Evolutionary conservation across 768 basidiomycete species (phyloP).

Genomic region (Amanita jacksonii): DNA sequence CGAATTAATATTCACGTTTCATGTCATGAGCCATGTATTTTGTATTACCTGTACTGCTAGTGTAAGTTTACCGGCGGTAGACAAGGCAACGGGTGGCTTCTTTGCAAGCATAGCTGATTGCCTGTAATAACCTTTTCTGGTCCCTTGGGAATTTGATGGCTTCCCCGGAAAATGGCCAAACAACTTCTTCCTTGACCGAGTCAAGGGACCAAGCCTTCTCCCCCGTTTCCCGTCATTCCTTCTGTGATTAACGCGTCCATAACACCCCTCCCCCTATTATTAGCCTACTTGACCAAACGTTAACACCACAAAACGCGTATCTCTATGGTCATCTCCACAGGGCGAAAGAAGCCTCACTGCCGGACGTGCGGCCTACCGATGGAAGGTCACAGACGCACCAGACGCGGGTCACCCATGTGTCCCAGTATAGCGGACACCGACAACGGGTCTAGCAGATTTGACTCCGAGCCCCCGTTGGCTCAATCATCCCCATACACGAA

Average conservation of each 20-base stretch:
- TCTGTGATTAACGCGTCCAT: slow-evolving; percentile 1
- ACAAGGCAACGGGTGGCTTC: too few relatives aligned
- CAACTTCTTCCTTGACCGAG: neutral
- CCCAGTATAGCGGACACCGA: slow-evolving; percentile 12
- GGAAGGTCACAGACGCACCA: slow-evolving; percentile 28
- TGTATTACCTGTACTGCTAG: too few relatives aligned
- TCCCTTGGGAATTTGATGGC: neutral
- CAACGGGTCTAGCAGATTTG: neutral
- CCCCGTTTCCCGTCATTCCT: neutral
- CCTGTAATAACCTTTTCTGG: too few relatives aligned
- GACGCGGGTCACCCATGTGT: slow-evolving; percentile 20
- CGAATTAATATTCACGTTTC: neutral
- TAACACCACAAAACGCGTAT: neutral
- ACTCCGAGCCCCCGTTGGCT: slow-evolving; percentile 6
- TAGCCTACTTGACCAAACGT: neutral
- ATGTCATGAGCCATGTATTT: neutral
- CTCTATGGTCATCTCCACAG: neutral
- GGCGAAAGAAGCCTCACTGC: slow-evolving; percentile 21
- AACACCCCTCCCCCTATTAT: neutral
- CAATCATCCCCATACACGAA: slow-evolving; percentile 6
- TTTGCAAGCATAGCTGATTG: too few relatives aligned
- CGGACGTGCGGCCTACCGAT: slow-evolving; percentile 25
- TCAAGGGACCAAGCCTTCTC: too few relatives aligned
- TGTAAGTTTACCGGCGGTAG: too few relatives aligned
- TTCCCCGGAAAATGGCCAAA: too few relatives aligned